Base-by-base conservation (phyloP, 208 protist species). In the Naegleria lovaniensis region DNA sequence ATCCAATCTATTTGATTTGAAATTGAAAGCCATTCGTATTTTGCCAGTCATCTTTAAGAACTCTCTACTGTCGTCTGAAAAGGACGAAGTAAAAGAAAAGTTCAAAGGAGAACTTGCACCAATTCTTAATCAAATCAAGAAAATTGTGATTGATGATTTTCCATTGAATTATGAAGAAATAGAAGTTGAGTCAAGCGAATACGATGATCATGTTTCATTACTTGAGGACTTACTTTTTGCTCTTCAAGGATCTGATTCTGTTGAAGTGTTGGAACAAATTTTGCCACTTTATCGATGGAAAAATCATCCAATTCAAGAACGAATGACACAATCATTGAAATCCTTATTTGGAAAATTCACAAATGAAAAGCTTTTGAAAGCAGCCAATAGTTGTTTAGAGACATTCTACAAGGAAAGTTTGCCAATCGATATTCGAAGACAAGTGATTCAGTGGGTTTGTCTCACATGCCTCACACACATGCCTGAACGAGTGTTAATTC, bases 121-220 rank as follows among this genome's bases (percentile, higher is more conserved):
- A 19, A 19, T 85, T 40, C 25, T 88, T 6, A 39, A 59, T 29
- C 43, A 88, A 90, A 51, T 91, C 41, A 88, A 51, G 33, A 25
- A 22, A 51, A 33, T 92, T 6, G 25, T 95, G 13, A 92, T 89
- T 38, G 91, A 94, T 52, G 95, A 95, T 58, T 92, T 96, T 59
- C 95, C 95, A 84, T 86, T 96, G 19, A 85, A 90, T 52, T 94
- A 93, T 94, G 58, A 76, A 43, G 95, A 96, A 90, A 86, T 96
- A 43, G 43, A 40, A n/a, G 4, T 85, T 7, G 89, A 90, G 29
- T 90, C 91, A 0, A 58, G 25, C n/a, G 93, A 92, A 86, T 79
- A 75, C n/a, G 40, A 51, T 25, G 91, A 92, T 90, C 92, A 93
- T 55, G 58, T 89, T 43, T 38, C 84, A 19, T 92, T 95, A 19